Conservation (phyloP, 495 filamentous ascomycete genomes). For the Xylaria scruposa region DNA sequence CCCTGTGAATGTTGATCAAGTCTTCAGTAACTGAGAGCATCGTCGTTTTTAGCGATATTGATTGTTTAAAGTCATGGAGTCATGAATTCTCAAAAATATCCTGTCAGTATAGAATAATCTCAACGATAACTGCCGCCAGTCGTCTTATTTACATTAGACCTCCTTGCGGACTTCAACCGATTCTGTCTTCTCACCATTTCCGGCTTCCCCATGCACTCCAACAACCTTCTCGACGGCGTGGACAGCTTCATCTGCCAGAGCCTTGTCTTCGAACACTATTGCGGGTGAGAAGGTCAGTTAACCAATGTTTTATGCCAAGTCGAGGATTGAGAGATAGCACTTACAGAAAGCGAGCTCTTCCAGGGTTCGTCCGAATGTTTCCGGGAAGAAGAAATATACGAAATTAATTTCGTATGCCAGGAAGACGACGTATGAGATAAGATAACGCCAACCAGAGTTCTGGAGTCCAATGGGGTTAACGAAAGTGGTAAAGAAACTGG, state of each 20-base stretch:
- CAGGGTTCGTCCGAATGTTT: slow-evolving; percentile 65
- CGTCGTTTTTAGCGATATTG: background rate
- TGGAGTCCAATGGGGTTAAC: slow-evolving; percentile 71
- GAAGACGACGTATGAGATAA: slow-evolving; percentile 61
- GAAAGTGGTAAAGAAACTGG: slow-evolving; percentile 59
- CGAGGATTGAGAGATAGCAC: slow-evolving; percentile 29
- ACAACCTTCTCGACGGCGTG: slow-evolving; percentile 52
- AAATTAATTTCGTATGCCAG: slow-evolving; percentile 63
- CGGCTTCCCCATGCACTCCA: background rate
- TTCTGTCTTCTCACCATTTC: background rate
- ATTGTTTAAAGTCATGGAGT: background rate
- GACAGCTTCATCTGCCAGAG: slow-evolving; percentile 45
- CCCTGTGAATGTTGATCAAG: background rate
- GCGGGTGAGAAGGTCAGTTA: slow-evolving; percentile 19
- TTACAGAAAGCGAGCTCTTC: slow-evolving; percentile 70
- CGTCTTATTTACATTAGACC: background rate
- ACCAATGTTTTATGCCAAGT: background rate
- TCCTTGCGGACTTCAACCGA: slow-evolving; percentile 2
- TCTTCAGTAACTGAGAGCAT: background rate
- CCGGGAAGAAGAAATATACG: slow-evolving; percentile 70
- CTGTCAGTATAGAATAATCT: background rate
- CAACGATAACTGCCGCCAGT: background rate
- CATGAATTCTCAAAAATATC: too few relatives aligned
- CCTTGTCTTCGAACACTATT: slow-evolving; percentile 55
- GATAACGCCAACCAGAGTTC: slow-evolving; percentile 64